A percentile compares a stretch with the other conserved stretches of the same genome.
Evolutionary conservation across 768 basidiomycete species (phyloP).

Genomic region (Tricholoma sp.): DNA sequence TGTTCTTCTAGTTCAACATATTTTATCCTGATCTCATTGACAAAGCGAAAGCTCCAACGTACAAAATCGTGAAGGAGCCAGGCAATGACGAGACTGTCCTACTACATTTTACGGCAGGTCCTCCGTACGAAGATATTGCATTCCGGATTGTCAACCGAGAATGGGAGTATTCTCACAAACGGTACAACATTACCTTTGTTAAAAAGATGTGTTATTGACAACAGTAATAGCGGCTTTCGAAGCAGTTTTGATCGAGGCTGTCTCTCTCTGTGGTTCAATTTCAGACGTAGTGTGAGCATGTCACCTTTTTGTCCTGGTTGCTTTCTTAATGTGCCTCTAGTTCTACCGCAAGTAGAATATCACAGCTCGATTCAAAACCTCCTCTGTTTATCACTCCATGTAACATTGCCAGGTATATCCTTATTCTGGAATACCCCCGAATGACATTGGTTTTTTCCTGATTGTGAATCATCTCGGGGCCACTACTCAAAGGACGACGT

Average conservation of each 20-base stretch:
- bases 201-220: slow-evolving; percentile 1
- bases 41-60: slow-evolving; percentile 94
- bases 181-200: slow-evolving; percentile 38
- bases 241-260: slow-evolving; percentile 97
- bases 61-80: slow-evolving; percentile 90
- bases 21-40: slow-evolving; percentile 99
- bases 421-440: background rate
- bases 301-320: slow-evolving; percentile 2
- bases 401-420: background rate
- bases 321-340: slow-evolving; percentile 29
- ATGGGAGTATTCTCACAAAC: slow-evolving; percentile 98
- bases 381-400: background rate
- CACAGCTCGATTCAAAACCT: background rate
- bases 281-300: slow-evolving; percentile 78
- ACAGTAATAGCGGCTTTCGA: slow-evolving; percentile 73
- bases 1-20: slow-evolving; percentile 70
- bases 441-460: background rate
- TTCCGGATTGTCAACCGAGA: slow-evolving; percentile 97
- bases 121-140: slow-evolving; percentile 98
- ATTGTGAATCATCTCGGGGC: background rate
- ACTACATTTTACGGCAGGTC: slow-evolving; percentile 91
- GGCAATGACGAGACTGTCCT: slow-evolving; percentile 95
- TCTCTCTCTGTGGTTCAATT: slow-evolving; percentile 93
- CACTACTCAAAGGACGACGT: background rate
- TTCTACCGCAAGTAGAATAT: slow-evolving; percentile 71